phyloP scores from a whole-genome alignment of 805 yeast species.

The Sugiyamaella valdiviana region DNA sequence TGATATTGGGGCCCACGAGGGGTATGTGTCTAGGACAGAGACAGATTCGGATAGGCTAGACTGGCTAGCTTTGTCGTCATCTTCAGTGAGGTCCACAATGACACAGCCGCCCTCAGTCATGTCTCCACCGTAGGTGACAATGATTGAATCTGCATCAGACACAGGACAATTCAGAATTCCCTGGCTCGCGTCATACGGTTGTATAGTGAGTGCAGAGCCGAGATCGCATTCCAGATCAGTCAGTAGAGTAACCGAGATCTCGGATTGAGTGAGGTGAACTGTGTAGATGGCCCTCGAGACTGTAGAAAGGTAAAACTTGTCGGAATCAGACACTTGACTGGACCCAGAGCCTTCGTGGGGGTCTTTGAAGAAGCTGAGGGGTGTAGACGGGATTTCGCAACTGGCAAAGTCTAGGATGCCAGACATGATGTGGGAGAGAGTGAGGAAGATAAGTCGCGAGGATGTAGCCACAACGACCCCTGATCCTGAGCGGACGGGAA shows the following conservation, averaged over 20 bases:
- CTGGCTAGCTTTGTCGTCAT: conserved; percentile 19
- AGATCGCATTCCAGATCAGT: conserved; percentile 27
- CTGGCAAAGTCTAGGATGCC: conserved; percentile 38
- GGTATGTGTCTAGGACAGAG: conserved; percentile 28
- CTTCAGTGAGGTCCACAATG: conserved; percentile 27
- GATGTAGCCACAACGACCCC: conserved; percentile 38
- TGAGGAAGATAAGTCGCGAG: conserved; percentile 34
- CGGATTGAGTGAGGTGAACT: conserved; percentile 9
- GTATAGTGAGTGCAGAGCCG: conserved; percentile 29
- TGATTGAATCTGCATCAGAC: conserved; percentile 7
- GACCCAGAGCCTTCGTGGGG: background rate
- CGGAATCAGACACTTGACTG: background rate
- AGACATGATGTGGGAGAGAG: conserved; percentile 42
- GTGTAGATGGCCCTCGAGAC: conserved; percentile 20
- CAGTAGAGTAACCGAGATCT: conserved; percentile 19
- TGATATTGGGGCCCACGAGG: conserved; percentile 42
- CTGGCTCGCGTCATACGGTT: conserved; percentile 19
- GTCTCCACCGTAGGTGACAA: conserved; percentile 37
- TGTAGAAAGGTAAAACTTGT: conserved; percentile 24
- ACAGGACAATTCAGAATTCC: conserved; percentile 7
- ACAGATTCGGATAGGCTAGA: conserved; percentile 1
- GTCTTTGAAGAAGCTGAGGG: conserved; percentile 34
- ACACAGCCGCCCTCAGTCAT: conserved; percentile 37
- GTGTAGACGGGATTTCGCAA: conserved; percentile 30
- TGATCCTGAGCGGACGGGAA: conserved; percentile 32